phyloP scores from a whole-genome alignment of 2,329 filamentous ascomycete species.

The Penicillium sp. region DNA sequence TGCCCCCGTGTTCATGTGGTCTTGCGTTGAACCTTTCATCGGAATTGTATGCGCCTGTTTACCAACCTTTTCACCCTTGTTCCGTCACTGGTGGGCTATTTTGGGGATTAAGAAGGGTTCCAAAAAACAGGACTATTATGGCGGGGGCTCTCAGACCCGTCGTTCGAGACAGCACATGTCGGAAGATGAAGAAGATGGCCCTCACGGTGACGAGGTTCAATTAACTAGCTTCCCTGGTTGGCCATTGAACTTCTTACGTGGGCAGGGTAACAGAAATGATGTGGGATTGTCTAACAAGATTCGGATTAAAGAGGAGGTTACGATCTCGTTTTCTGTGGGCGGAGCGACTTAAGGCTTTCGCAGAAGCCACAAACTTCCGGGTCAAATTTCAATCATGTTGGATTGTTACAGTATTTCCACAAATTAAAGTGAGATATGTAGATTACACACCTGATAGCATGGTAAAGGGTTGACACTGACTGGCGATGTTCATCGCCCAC shows the following conservation, averaged over 20 bases:
- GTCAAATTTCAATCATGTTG: background rate
- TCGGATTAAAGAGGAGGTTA: background rate
- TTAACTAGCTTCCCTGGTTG: slow-evolving; percentile 7
- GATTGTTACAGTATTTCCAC: background rate
- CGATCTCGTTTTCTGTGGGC: background rate
- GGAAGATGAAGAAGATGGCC: background rate
- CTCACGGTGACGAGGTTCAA: slow-evolving; percentile 2
- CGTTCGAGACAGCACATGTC: background rate
- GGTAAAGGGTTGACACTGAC: too few relatives aligned
- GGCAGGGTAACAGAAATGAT: background rate
- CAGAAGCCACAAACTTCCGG: background rate
- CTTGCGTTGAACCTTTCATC: slow-evolving; percentile 11
- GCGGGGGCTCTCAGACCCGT: background rate
- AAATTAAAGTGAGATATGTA: background rate
- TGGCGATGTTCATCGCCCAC: background rate
- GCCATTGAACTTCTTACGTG: slow-evolving; percentile 1
- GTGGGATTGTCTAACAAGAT: background rate
- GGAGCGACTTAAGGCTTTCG: background rate
- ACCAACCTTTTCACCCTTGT: slow-evolving; percentile 4
- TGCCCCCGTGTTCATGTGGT: slow-evolving; percentile 10
- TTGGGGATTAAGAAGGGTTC: background rate
- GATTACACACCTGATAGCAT: background rate
- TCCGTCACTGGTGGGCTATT: slow-evolving; percentile 9
- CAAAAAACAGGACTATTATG: background rate
- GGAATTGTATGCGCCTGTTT: slow-evolving; percentile 11